Evolutionary conservation across 78 protist species (phyloP).

Genomic region (Pirum gemmata): DNA sequence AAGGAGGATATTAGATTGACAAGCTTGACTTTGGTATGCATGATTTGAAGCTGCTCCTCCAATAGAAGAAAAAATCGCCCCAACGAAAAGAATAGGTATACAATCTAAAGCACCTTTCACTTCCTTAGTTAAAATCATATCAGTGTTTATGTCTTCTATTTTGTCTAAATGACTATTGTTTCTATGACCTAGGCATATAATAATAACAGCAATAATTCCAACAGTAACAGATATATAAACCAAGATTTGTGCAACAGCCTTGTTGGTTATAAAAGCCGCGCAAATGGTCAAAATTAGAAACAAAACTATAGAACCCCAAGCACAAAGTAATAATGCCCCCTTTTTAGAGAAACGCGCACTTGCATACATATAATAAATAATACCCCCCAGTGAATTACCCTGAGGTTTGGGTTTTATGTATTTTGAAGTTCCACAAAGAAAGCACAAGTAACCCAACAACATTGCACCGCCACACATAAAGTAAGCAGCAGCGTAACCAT

Average conservation of each 20-base stretch:
- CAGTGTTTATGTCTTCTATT: background rate
- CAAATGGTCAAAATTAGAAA: background rate
- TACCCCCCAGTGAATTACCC: slow-evolving; percentile 16
- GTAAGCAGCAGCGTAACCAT: slow-evolving; percentile 31
- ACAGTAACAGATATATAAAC: background rate
- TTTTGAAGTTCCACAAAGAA: background rate
- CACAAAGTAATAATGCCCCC: background rate
- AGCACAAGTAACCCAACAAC: background rate
- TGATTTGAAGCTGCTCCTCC: too few relatives aligned
- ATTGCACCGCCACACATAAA: background rate
- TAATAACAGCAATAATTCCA: background rate
- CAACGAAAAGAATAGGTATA: slow-evolving; percentile 20
- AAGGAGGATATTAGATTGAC: slow-evolving; percentile 1
- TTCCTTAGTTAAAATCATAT: background rate
- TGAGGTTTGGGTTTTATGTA: background rate
- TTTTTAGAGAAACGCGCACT: background rate
- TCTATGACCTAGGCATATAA: background rate
- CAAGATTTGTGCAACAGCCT: background rate
- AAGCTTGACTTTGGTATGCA: slow-evolving; percentile 7
- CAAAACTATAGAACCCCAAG: too few relatives aligned
- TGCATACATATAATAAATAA: background rate
- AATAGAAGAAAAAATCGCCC: background rate
- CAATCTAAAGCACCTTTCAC: background rate
- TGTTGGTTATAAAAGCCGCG: background rate
- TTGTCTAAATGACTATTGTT: background rate